phyloP scores from a whole-genome alignment of 2,329 filamentous ascomycete species.

The Ceratocystis lukuohia region DNA sequence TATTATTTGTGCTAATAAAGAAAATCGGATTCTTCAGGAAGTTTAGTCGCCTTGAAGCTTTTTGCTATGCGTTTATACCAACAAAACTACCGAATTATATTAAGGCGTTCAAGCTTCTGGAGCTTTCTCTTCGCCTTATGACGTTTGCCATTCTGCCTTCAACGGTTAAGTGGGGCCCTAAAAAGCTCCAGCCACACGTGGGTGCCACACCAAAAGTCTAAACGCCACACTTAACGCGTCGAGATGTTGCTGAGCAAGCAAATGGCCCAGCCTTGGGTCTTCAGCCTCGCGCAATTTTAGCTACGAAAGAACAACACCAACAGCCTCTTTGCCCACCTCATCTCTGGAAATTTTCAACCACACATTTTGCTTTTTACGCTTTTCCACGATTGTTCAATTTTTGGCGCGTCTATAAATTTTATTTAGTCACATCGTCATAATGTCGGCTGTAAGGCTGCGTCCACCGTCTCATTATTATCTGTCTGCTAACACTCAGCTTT shows the following conservation, averaged over 20 bases:
- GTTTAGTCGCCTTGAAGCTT: too few relatives aligned
- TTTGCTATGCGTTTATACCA: too few relatives aligned
- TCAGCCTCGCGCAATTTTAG: conserved; percentile 15
- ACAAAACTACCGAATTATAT: too few relatives aligned
- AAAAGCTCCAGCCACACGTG: background rate
- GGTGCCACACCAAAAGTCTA: conserved; percentile 3
- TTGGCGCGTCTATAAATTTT: background rate
- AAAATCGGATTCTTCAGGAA: too few relatives aligned
- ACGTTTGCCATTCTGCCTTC: conserved; percentile 17
- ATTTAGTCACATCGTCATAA: conserved; percentile 26
- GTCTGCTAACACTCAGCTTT: conserved; percentile 18
- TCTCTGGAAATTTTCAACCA: background rate
- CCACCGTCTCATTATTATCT: conserved; percentile 8
- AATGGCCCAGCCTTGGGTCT: background rate
- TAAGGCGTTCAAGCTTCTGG: background rate
- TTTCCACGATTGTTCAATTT: background rate
- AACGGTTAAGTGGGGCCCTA: conserved; percentile 2
- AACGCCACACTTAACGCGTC: conserved; percentile 15
- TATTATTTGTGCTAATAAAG: too few relatives aligned
- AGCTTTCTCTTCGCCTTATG: conserved; percentile 14
- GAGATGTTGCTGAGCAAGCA: background rate
- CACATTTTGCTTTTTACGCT: background rate
- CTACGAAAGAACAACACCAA: background rate
- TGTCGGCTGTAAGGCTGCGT: conserved; percentile 39
- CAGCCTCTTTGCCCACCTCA: conserved; percentile 24